Percentiles rank a stretch among this genome's conserved stretches.
These are phyloP conservation scores for Asclepias syriaca DNA, from an alignment of 257 asterid species.

Conservation along the genomic window DNA sequence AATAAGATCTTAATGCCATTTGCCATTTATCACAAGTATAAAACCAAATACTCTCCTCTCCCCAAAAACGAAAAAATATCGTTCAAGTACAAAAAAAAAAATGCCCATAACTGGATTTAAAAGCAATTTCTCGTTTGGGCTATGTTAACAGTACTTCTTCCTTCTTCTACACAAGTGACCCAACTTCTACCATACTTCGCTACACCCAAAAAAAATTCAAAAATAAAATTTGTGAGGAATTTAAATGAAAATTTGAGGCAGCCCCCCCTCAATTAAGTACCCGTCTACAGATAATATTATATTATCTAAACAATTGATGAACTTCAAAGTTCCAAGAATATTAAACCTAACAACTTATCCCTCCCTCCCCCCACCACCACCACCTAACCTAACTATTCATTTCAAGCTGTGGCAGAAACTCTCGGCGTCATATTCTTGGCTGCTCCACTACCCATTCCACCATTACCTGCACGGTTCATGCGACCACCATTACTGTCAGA, in stretches of 20 bases:
- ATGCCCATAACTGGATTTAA: background rate
- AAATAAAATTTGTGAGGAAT: conserved; percentile 3
- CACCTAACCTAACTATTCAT: conserved; percentile 30
- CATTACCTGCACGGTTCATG: conserved; percentile 27
- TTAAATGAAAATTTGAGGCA: conserved; percentile 19
- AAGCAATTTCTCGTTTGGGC: background rate
- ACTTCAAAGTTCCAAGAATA: conserved; percentile 2
- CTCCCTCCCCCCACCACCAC: background rate
- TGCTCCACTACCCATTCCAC: conserved; percentile 49
- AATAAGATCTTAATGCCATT: background rate
- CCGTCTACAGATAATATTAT: background rate
- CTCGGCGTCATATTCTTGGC: conserved; percentile 45
- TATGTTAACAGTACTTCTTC: background rate
- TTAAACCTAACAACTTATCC: conserved; percentile 22
- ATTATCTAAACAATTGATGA: conserved; percentile 10
- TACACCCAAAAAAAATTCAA: conserved; percentile 1
- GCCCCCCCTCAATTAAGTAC: conserved; percentile 17
- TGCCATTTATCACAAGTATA: conserved; percentile 1
- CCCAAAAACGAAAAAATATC: background rate
- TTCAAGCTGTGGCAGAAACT: conserved; percentile 61
- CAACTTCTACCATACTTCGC: conserved; percentile 17
- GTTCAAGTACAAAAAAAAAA: conserved; percentile 14
- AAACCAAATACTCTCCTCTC: background rate
- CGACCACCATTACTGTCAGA: conserved; percentile 51
- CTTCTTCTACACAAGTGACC: conserved; percentile 8